These are phyloP conservation scores for Colletotrichum truncatum DNA, from an alignment of 2,329 filamentous ascomycete genomes.

Conservation along the genomic window DNA sequence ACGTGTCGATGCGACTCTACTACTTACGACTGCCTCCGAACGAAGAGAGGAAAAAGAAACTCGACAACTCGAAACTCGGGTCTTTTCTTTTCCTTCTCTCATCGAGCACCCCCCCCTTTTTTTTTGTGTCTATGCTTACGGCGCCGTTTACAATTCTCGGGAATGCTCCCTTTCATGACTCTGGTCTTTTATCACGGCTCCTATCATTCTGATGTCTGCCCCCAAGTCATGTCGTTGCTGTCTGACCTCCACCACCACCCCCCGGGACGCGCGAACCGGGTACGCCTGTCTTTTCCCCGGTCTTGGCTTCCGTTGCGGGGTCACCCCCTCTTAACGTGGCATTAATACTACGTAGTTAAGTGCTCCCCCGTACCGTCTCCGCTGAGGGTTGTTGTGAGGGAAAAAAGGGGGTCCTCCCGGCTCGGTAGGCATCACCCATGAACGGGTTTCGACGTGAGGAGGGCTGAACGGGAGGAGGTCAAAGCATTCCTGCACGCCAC, in stretches of 20 bases:
- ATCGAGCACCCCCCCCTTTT: not conserved
- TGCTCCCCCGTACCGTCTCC: conserved; percentile 1
- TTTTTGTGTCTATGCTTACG: too few relatives aligned
- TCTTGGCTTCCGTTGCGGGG: conserved; percentile 6
- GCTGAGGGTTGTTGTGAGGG: not conserved
- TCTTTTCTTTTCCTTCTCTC: not conserved
- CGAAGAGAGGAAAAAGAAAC: not conserved
- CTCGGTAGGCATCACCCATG: conserved; percentile 11
- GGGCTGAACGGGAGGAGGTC: not conserved
- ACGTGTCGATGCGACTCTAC: too few relatives aligned
- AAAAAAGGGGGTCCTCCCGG: not conserved
- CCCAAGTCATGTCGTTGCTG: not conserved
- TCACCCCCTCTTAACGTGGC: too few relatives aligned
- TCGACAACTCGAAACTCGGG: not conserved
- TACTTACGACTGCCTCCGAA: too few relatives aligned
- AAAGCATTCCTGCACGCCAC: too few relatives aligned
- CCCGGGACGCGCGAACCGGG: not conserved
- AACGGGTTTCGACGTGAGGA: not conserved
- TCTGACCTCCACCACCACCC: not conserved
- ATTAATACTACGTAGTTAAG: too few relatives aligned
- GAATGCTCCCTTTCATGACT: not conserved
- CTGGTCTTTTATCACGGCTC: not conserved
- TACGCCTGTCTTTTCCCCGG: conserved; percentile 8
- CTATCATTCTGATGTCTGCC: not conserved
- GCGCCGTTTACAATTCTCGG: too few relatives aligned